Evolutionary conservation across 2,329 filamentous ascomycete species (phyloP).

Genomic region (Didymellaceae sp.): DNA sequence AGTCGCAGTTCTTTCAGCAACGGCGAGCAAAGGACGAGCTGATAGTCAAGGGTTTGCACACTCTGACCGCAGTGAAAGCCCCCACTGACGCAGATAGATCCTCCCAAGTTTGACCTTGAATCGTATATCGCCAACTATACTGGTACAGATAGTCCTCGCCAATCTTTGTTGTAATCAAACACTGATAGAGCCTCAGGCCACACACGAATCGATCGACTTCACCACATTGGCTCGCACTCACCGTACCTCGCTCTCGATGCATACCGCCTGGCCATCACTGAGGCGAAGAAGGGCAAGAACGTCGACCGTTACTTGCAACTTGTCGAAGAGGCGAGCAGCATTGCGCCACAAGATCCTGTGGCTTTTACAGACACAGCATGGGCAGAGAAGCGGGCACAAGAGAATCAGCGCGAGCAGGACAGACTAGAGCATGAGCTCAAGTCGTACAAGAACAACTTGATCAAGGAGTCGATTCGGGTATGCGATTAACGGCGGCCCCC

Average conservation of each 20-base stretch:
- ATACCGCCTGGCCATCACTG: slow-evolving; percentile 74
- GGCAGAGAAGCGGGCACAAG: slow-evolving; percentile 71
- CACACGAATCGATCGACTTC: slow-evolving; percentile 80
- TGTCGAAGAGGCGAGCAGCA: slow-evolving; percentile 67
- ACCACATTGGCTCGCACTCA: slow-evolving; percentile 80
- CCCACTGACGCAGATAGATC: slow-evolving; percentile 59
- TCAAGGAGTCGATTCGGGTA: slow-evolving; percentile 95
- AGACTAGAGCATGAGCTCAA: slow-evolving; percentile 86
- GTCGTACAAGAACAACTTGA: slow-evolving; percentile 93
- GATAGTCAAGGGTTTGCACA: slow-evolving; percentile 42
- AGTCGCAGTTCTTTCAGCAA: slow-evolving; percentile 46
- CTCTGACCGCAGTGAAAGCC: neutral
- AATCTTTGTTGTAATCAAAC: neutral
- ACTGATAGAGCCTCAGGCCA: slow-evolving; percentile 62
- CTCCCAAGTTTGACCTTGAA: slow-evolving; percentile 89
- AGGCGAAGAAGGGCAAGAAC: slow-evolving; percentile 80
- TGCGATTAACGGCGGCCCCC: slow-evolving; percentile 13
- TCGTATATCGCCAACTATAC: slow-evolving; percentile 88
- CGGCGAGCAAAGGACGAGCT: slow-evolving; percentile 33
- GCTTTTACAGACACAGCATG: slow-evolving; percentile 73
- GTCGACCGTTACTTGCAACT: slow-evolving; percentile 73
- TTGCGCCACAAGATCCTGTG: slow-evolving; percentile 72
- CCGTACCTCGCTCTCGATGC: slow-evolving; percentile 79
- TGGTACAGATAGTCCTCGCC: slow-evolving; percentile 59
- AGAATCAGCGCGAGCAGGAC: slow-evolving; percentile 72